Percentiles rank a stretch among this genome's conserved stretches.
phyloP scores from a whole-genome alignment of 345 rosid species.

The Sisymbrium irio region DNA sequence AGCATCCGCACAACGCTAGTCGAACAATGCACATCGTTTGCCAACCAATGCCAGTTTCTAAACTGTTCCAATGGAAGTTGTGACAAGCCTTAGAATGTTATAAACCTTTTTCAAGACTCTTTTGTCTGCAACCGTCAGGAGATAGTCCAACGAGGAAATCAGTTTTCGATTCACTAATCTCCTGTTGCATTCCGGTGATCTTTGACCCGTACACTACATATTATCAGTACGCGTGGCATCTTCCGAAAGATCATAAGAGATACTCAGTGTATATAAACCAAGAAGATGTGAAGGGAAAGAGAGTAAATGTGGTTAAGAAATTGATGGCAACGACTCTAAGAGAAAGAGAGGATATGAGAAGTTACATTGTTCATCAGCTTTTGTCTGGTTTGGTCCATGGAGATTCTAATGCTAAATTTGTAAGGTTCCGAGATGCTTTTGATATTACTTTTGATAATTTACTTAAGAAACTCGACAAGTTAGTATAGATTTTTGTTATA shows the following conservation, averaged over 20 bases:
- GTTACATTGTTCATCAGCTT: constrained; percentile 54
- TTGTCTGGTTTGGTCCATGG: constrained; percentile 62
- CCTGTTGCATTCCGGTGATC: constrained; percentile 75
- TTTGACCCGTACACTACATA: constrained; percentile 74
- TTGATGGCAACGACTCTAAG: constrained; percentile 44
- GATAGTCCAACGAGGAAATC: constrained; percentile 65
- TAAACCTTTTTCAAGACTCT: constrained; percentile 52
- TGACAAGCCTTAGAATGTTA: constrained; percentile 42
- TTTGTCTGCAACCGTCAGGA: constrained; percentile 78
- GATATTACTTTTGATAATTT: constrained; percentile 30
- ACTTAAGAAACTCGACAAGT: not conserved
- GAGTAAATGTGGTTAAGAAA: constrained; percentile 51
- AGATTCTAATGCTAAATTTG: constrained; percentile 45
- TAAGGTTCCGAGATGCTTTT: constrained; percentile 67
- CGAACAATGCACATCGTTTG: constrained; percentile 45
- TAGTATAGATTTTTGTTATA: not conserved
- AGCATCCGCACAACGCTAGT: constrained; percentile 60
- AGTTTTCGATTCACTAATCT: constrained; percentile 66
- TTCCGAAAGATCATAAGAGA: constrained; percentile 57
- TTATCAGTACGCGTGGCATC: constrained; percentile 74
- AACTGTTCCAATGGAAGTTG: constrained; percentile 52
- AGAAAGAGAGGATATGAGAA: constrained; percentile 60
- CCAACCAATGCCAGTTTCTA: constrained; percentile 44
- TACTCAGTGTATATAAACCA: constrained; percentile 63
- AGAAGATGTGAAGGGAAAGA: constrained; percentile 53